phyloP scores from a whole-genome alignment of 495 filamentous ascomycete genomes.

The Aspergillus ostianus region DNA sequence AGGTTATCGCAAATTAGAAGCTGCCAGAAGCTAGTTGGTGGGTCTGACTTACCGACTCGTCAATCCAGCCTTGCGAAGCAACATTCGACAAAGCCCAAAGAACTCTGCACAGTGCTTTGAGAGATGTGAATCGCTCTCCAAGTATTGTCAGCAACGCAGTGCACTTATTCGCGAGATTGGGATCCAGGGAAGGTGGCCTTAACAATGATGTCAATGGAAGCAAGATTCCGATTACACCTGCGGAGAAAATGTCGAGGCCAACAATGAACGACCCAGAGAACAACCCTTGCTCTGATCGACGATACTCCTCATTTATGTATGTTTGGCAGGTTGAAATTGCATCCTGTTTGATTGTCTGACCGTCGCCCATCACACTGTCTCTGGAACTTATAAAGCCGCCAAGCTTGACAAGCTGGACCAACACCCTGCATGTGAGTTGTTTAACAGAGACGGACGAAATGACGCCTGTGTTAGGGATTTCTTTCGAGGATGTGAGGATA shows the following conservation, averaged over 20 bases:
- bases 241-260: conserved; percentile 26
- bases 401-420: conserved; percentile 12
- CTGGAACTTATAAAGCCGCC: background rate
- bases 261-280: conserved; percentile 22
- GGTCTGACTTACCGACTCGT: background rate
- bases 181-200: background rate
- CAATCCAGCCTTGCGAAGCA: background rate
- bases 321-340: conserved; percentile 15
- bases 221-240: conserved; percentile 19
- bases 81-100: background rate
- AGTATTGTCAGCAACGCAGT: background rate
- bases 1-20: background rate
- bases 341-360: conserved; percentile 18
- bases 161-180: background rate
- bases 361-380: background rate
- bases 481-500: background rate
- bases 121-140: background rate
- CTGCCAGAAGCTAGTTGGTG: background rate
- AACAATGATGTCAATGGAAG: background rate
- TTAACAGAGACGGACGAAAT: conserved; percentile 1
- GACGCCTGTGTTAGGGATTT: background rate
- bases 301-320: conserved; percentile 24
- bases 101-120: background rate
- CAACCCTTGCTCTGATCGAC: conserved; percentile 16
- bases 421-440: conserved; percentile 20